Base-by-base conservation (phyloP, 1,284 basidiomycete species). In the Malassezia caprae region DNA sequence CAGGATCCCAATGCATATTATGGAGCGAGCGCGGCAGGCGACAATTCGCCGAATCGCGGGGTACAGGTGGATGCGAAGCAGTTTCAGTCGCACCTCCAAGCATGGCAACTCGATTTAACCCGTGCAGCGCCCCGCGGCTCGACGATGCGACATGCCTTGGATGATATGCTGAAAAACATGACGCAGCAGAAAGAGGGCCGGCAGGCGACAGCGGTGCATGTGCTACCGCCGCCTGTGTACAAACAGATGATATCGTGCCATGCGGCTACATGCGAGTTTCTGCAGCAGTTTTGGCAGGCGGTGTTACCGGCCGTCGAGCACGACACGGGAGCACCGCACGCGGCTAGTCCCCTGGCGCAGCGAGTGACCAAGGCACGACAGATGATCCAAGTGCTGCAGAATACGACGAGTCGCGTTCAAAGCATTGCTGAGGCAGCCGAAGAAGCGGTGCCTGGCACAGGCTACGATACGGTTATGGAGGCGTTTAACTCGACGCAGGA, bases 221-320 rank as follows among this genome's bases (percentile, higher is more conserved):
- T 48, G 27, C 82, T 96, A 23, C 89, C 91, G 0, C 83, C 86
- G 27, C 78, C 77, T 1, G 77, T 96, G 21, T 83, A 88, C 62
- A 79, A 83, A 48, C 84, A 88, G 72, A 85, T 96, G 80, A 82
- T 83, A 8, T 86, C 87, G 0, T 87, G 87, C 65, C 90, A 96
- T 69, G 90, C 88, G 0, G 85, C 90, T 1, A 86, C 90, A 2
- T 90, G 88, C 63, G 93, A 99, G 75, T 96, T 96, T 73, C 79
- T 99, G 10, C 83, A 93, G 10, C 93, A 96, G 72, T 96, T 90
- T 72, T 98, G 91, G 90, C 81, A 85, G 10, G 82, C 89, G 0
- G 81, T 88, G 47, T 85, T 91, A 53, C 91, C 91, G 1, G 30
- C 49, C 2, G 37, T 56, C 2, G 40, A 40, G 13, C 59, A 61